Evolutionary conservation across 768 basidiomycete genomes (phyloP).

Genomic region (Phylloporus sp.): DNA sequence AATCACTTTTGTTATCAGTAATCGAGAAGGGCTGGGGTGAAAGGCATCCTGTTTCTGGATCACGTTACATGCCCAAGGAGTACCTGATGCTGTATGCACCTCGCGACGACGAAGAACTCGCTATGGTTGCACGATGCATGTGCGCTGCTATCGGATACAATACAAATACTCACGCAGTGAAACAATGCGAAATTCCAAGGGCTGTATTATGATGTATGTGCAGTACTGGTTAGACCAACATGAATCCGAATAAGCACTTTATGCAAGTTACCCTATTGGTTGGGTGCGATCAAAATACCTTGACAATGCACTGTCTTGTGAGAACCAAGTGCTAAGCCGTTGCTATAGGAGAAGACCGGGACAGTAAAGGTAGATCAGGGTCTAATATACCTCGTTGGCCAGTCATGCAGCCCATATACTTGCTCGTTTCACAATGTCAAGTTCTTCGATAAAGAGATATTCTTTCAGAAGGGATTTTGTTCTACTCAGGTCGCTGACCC

Average conservation of each 20-base stretch:
- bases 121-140: neutral
- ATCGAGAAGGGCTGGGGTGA: slow-evolving; percentile 7
- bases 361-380: neutral
- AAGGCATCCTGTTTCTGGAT: neutral
- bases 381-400: neutral
- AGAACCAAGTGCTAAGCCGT: too few species aligned
- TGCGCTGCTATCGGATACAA: slow-evolving; percentile 1
- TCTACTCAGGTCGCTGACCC: neutral
- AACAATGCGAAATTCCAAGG: neutral
- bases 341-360: neutral
- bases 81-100: slow-evolving; percentile 1
- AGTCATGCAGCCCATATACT: neutral
- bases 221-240: neutral
- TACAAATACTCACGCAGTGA: neutral
- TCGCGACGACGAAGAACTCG: slow-evolving; percentile 1
- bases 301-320: too few species aligned
- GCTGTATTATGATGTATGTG: neutral
- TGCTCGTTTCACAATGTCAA: neutral
- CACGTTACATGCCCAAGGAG: neutral
- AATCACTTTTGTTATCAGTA: neutral
- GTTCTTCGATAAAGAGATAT: neutral
- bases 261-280: neutral
- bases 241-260: neutral
- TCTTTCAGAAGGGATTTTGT: neutral
- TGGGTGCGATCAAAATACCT: too few species aligned